Conservation (phyloP, 1,139 yeast genomes). For the Scheffersomyces illinoinensis region DNA sequence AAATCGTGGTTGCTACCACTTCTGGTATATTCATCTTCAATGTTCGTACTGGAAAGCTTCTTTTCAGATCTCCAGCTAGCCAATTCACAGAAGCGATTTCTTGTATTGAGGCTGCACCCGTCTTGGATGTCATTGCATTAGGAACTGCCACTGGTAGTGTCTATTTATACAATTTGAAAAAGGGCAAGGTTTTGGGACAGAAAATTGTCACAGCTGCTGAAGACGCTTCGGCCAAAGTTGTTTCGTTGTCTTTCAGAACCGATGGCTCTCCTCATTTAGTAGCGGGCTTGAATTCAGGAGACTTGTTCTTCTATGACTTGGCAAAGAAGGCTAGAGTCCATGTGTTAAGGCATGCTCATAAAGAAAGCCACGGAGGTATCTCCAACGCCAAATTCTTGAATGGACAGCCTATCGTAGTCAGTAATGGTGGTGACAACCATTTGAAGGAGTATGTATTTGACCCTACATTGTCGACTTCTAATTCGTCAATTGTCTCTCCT, state of each 20-base stretch:
- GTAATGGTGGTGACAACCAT: slow-evolving; percentile 90
- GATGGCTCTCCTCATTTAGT: slow-evolving; percentile 88
- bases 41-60: slow-evolving; percentile 72
- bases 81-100: slow-evolving; percentile 54
- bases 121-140: slow-evolving; percentile 75
- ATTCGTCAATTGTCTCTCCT: slow-evolving; percentile 70
- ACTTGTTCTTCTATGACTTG: slow-evolving; percentile 81
- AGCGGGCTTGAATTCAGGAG: slow-evolving; percentile 79
- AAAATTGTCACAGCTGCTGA: slow-evolving; percentile 62
- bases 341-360: slow-evolving; percentile 70
- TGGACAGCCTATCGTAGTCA: slow-evolving; percentile 91
- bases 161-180: slow-evolving; percentile 65
- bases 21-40: slow-evolving; percentile 64
- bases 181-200: slow-evolving; percentile 52
- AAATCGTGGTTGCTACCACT: slow-evolving; percentile 76
- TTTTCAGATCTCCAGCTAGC: slow-evolving; percentile 56
- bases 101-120: slow-evolving; percentile 80
- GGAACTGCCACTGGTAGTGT: slow-evolving; percentile 75
- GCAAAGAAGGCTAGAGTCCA: slow-evolving; percentile 74
- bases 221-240: slow-evolving; percentile 48
- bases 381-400: slow-evolving; percentile 73
- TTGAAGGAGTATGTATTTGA: slow-evolving; percentile 92
- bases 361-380: slow-evolving; percentile 78
- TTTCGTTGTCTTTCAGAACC: slow-evolving; percentile 84
- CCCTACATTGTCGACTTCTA: slow-evolving; percentile 75